phyloP scores from a whole-genome alignment of 2,329 filamentous ascomycete species.

The Diplodia corticola region DNA sequence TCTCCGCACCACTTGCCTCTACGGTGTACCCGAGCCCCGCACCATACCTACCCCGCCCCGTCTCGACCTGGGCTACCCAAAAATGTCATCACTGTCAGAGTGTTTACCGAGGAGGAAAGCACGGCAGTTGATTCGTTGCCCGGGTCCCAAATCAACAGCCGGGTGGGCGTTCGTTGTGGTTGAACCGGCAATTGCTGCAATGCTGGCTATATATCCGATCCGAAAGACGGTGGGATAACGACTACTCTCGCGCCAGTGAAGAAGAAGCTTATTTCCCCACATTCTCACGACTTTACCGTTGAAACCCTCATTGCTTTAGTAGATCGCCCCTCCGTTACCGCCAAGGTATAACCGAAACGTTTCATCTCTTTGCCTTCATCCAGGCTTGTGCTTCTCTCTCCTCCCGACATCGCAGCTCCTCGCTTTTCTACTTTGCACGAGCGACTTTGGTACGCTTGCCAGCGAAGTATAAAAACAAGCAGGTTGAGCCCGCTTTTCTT shows the following conservation, averaged over 20 bases:
- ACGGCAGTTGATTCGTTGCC: not conserved
- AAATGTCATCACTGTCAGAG: not conserved
- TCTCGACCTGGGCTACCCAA: not conserved
- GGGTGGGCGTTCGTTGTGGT: not conserved
- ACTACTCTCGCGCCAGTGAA: not conserved
- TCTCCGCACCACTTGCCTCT: not conserved
- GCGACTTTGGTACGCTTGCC: too few relatives aligned
- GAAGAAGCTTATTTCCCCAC: constrained; percentile 4
- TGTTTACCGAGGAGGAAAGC: not conserved
- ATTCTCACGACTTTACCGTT: not conserved
- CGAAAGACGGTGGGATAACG: not conserved
- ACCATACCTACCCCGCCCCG: constrained; percentile 5
- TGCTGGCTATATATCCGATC: not conserved
- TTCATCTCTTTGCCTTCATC: not conserved
- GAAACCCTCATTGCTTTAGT: not conserved
- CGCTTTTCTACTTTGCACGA: not conserved
- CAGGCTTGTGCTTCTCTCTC: not conserved
- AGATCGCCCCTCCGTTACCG: not conserved
- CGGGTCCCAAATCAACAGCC: not conserved
- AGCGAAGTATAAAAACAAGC: too few relatives aligned
- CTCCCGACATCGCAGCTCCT: not conserved
- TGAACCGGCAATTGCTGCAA: not conserved
- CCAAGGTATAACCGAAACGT: not conserved
- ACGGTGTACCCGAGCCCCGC: constrained; percentile 1
- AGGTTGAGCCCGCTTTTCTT: too few relatives aligned